Percentiles rank a stretch among this genome's conserved stretches.
These are phyloP conservation scores for Fusarium neocosmosporiellum DNA, from an alignment of 2,329 filamentous ascomycete species.

Conservation along the genomic window DNA sequence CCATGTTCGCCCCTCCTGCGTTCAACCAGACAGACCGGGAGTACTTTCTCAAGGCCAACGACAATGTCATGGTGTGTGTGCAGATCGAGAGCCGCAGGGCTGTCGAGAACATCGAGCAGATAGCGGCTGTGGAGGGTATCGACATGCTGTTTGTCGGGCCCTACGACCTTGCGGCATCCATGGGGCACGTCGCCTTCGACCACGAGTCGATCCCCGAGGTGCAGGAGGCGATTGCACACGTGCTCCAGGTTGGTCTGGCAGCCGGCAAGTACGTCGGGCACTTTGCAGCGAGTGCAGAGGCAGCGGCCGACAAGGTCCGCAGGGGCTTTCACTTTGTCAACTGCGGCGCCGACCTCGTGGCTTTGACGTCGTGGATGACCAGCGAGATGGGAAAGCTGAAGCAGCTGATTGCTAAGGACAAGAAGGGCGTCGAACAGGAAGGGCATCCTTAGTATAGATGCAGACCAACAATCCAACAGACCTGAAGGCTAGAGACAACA, in stretches of 20 bases:
- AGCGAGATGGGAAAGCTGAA: slow-evolving; percentile 43
- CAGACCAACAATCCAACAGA: too few species aligned
- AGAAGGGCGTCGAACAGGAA: too few species aligned
- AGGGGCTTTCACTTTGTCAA: slow-evolving; percentile 52
- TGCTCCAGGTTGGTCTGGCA: slow-evolving; percentile 43
- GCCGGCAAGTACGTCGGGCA: slow-evolving; percentile 50
- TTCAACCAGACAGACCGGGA: neutral
- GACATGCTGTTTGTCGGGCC: neutral
- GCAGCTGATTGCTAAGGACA: neutral
- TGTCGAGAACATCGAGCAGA: neutral
- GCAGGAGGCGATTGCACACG: slow-evolving; percentile 41
- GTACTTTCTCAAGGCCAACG: neutral
- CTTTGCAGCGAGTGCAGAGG: slow-evolving; percentile 47
- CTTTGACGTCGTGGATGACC: slow-evolving; percentile 49
- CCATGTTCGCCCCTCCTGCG: neutral
- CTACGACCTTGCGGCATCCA: neutral
- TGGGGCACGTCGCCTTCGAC: slow-evolving; percentile 48
- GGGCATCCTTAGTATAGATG: too few species aligned
- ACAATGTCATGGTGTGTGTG: neutral
- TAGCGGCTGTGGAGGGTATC: slow-evolving; percentile 50
- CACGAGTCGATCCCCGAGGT: slow-evolving; percentile 46
- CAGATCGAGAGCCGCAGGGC: neutral
- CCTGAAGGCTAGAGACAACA: too few species aligned
- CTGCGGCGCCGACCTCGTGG: slow-evolving; percentile 52
- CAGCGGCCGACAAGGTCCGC: slow-evolving; percentile 38